phyloP scores from a whole-genome alignment of 2,329 filamentous ascomycete species.

The Neofusicoccum umdonicola region DNA sequence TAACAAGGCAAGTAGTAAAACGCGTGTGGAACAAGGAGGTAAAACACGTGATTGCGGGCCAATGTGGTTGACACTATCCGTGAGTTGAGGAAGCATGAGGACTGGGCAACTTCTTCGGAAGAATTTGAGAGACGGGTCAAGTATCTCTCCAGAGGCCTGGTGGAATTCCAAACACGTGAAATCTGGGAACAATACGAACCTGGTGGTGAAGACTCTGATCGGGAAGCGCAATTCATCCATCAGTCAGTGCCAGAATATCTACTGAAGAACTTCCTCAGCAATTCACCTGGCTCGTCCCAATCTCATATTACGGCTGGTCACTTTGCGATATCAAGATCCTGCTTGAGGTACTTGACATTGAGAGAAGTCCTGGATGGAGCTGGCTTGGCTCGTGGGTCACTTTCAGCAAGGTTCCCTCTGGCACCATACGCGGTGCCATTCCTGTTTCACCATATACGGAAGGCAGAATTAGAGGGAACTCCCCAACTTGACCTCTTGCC shows the following conservation, averaged over 20 bases:
- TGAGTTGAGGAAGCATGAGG: not conserved
- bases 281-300: accelerated
- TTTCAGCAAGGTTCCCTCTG: not conserved
- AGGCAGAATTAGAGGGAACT: not conserved
- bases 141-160: conserved; percentile 20
- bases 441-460: not conserved
- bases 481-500: not conserved
- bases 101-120: not conserved
- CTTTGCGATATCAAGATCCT: not conserved
- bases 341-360: not conserved
- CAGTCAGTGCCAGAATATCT: conserved; percentile 23
- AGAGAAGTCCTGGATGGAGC: not conserved
- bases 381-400: not conserved
- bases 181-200: conserved; percentile 21
- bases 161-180: conserved; percentile 20
- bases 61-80: too few relatives aligned
- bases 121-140: conserved; percentile 20
- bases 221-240: conserved; percentile 22
- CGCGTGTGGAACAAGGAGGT: too few relatives aligned
- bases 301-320: not conserved
- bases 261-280: conserved; percentile 15
- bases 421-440: not conserved
- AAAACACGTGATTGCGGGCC: too few relatives aligned
- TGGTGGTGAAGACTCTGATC: conserved; percentile 18
- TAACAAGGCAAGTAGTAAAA: too few relatives aligned